Evolutionary conservation across 345 rosid species (phyloP).

Genomic region (Toxicodendron radicans): DNA sequence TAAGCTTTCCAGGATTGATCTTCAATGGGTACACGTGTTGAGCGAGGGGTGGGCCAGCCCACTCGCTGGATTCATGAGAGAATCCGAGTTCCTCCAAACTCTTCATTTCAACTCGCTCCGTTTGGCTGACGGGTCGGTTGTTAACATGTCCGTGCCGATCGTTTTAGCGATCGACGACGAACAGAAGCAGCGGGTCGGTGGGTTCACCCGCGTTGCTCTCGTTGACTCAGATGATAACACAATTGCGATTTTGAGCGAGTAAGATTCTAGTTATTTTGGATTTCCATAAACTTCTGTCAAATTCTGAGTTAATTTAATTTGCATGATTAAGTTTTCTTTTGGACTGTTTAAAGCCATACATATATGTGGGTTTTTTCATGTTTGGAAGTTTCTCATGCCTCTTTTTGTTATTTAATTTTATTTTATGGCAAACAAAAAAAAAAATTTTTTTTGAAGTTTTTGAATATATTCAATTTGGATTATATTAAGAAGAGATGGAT

Average conservation of each 20-base stretch:
- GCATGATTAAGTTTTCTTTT: neutral
- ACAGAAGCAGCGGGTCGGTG: constrained; percentile 67
- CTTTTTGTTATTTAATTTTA: too few relatives aligned
- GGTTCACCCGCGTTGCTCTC: constrained; percentile 70
- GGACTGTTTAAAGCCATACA: too few relatives aligned
- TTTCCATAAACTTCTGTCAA: neutral
- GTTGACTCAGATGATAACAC: constrained; percentile 60
- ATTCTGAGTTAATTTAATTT: neutral
- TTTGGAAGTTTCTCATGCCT: too few relatives aligned
- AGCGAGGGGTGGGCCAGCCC: constrained; percentile 99
- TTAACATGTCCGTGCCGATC: constrained; percentile 97
- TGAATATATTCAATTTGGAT: neutral
- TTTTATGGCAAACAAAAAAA: too few relatives aligned
- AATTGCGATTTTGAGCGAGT: constrained; percentile 83
- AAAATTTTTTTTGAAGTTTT: too few relatives aligned
- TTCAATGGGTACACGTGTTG: constrained; percentile 94
- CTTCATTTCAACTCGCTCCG: constrained; percentile 99
- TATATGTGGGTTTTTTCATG: too few relatives aligned
- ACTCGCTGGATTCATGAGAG: constrained; percentile 92
- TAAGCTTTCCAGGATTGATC: constrained; percentile 68
- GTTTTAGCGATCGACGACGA: constrained; percentile 81
- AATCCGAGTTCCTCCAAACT: constrained; percentile 99
- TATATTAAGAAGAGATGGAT: neutral
- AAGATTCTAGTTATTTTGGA: constrained; percentile 28
- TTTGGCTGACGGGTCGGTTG: constrained; percentile 81